phyloP scores from a whole-genome alignment of 257 asterid species.

The Capsicum chinense region DNA sequence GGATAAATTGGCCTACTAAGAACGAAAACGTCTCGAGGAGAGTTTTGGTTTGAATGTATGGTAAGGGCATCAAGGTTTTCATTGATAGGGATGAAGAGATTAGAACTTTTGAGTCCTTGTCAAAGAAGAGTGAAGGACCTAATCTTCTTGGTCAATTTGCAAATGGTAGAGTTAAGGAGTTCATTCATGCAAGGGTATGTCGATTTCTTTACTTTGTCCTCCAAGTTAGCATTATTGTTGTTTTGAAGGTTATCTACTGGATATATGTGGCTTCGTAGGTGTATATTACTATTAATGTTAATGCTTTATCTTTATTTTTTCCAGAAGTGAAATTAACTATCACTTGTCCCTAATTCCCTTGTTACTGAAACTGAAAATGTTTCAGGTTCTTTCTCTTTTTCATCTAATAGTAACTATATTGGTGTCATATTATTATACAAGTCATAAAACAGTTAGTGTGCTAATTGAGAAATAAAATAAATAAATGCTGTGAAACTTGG shows the following conservation, averaged over 20 bases:
- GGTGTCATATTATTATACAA: too few relatives aligned
- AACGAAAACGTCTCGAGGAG: slow-evolving; percentile 43
- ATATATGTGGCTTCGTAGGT: too few relatives aligned
- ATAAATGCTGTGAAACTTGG: too few relatives aligned
- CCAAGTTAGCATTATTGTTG: background rate
- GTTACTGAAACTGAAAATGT: too few relatives aligned
- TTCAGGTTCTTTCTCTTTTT: too few relatives aligned
- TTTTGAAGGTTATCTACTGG: background rate
- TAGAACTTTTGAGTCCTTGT: slow-evolving; percentile 60
- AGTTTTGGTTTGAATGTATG: slow-evolving; percentile 82
- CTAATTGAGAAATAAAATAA: too few relatives aligned
- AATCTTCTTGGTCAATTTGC: slow-evolving; percentile 68
- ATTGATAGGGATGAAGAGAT: slow-evolving; percentile 83
- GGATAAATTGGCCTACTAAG: slow-evolving; percentile 71
- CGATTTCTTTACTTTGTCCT: background rate
- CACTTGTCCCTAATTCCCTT: too few relatives aligned
- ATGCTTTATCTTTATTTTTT: background rate
- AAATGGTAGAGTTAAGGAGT: slow-evolving; percentile 87
- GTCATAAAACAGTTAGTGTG: too few relatives aligned
- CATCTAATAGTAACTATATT: too few relatives aligned
- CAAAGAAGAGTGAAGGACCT: slow-evolving; percentile 79
- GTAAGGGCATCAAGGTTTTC: slow-evolving; percentile 80
- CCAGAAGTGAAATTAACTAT: background rate
- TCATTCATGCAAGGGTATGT: slow-evolving; percentile 88
- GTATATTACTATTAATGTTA: background rate